These are phyloP conservation scores for Cantharellus anzutake DNA, from an alignment of 768 basidiomycete genomes.

Conservation along the genomic window DNA sequence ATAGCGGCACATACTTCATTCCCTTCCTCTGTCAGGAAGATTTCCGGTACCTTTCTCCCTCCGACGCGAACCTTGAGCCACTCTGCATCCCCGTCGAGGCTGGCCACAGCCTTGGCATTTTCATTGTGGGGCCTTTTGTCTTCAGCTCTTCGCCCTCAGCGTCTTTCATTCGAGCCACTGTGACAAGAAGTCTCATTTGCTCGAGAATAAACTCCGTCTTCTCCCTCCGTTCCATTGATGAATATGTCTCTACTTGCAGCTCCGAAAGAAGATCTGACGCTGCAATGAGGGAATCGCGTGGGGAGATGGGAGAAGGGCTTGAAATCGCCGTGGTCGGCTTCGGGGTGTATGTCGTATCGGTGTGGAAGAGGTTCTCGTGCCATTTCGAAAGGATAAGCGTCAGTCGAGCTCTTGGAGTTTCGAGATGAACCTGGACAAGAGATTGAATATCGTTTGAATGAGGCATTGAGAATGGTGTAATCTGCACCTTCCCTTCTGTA, in stretches of 20 bases:
- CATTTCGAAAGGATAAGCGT: constrained; percentile 73
- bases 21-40: constrained; percentile 71
- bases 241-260: constrained; percentile 96
- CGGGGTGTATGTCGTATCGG: constrained; percentile 26
- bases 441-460: neutral
- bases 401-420: constrained; percentile 88
- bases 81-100: constrained; percentile 64
- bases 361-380: constrained; percentile 50
- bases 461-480: neutral
- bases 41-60: constrained; percentile 83
- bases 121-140: constrained; percentile 25
- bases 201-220: constrained; percentile 97
- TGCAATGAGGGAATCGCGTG: constrained; percentile 46
- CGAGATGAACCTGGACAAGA: constrained; percentile 68
- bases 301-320: constrained; percentile 23
- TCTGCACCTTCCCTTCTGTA: constrained; percentile 85
- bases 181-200: constrained; percentile 82
- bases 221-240: constrained; percentile 92
- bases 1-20: constrained; percentile 44
- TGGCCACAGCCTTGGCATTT: constrained; percentile 18
- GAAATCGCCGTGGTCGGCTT: neutral
- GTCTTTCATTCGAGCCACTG: constrained; percentile 61
- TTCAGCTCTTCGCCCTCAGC: constrained; percentile 37
- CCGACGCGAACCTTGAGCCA: constrained; percentile 90
- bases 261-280: constrained; percentile 88